phyloP scores from a whole-genome alignment of 2,329 filamentous ascomycete genomes.

The Malbranchea zuffiana region DNA sequence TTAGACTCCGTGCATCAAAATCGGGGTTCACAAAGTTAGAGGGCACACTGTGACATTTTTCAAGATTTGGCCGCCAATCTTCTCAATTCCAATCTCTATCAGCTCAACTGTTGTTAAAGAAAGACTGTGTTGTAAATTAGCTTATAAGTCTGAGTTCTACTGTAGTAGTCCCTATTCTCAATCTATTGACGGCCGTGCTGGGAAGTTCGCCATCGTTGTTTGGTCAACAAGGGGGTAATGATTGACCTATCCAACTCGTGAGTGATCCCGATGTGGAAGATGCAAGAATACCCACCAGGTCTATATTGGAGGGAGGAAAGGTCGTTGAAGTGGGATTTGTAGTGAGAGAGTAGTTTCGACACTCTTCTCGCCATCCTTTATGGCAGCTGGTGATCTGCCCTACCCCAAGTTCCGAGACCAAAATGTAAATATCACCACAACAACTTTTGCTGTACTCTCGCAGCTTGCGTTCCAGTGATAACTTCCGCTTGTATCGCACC shows the following conservation, averaged over 20 bases:
- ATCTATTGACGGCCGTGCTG: no score
- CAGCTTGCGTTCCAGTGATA: slow-evolving; percentile 1
- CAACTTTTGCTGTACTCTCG: slow-evolving; percentile 1
- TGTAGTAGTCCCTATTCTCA: no score
- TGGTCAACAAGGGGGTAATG: background rate
- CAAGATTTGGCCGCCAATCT: no score
- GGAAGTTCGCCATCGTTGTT: background rate
- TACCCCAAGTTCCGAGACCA: slow-evolving; percentile 2
- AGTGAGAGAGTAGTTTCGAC: slow-evolving; percentile 1
- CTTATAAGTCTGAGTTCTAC: no score
- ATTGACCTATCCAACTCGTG: no score
- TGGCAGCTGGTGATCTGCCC: background rate
- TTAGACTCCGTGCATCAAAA: no score
- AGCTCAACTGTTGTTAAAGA: no score
- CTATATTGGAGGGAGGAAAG: background rate
- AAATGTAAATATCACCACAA: slow-evolving; percentile 2
- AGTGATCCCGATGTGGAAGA: background rate
- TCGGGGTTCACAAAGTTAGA: no score
- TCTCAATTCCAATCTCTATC: no score
- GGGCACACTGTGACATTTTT: no score
- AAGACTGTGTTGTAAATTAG: no score
- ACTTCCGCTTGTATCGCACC: slow-evolving; percentile 2
- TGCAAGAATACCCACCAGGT: background rate
- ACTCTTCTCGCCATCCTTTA: slow-evolving; percentile 4
- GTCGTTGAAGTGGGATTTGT: slow-evolving; percentile 3